Evolutionary conservation across 2,329 filamentous ascomycete species (phyloP), one percentile per base, ranked within the genome.

Genomic region (Microdochium bolleyi): DNA sequence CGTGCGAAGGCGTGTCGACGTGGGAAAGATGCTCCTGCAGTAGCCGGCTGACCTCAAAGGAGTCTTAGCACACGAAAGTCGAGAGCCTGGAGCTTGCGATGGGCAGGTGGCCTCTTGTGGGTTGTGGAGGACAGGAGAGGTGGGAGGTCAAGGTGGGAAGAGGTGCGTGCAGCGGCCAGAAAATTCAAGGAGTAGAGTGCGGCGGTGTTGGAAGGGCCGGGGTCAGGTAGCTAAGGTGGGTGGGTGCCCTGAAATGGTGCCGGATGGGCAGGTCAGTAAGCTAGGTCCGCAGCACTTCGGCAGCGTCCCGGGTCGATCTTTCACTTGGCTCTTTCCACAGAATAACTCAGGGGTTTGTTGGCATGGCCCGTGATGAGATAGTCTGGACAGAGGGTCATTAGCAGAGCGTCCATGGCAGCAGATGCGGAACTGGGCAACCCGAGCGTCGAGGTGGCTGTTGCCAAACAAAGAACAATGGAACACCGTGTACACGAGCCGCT

Each of bases 11-110:
- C n/a, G 41, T 24, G 41, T 21, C 41, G 41, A 46, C 41, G 19
- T 7, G 41, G 22, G 41, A 8, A 14, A 41, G 19, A 19, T 46
- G 64, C 82, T 88, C 84, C 85, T 89, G 87, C 86, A 89, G 87
- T 80, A 80, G 76, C 85, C 84, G 80, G 85, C 86, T 89, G 86
- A 85, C 84, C 83, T 87, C 83, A 86, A 86, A 86, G 83, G 82
- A 85, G 81, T 77, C 41, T 46, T 46, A 13, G 22, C 7, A 16
- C 19, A 13, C 19, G 21, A 46, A 46, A 24, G 41, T 21, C 19
- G n/a, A 19, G 19, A 46, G 41, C 41, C 41, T 16, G 16, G 19
- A 19, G 41, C 41, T 46, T 24, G 41, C 21, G 41, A 46, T 22
- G 41, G 41, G 41, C 41, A 46, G 41, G 41, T 46, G 41, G 41